phyloP scores from a whole-genome alignment of 2,329 filamentous ascomycete genomes.

The Ophiostoma fasciatum region DNA sequence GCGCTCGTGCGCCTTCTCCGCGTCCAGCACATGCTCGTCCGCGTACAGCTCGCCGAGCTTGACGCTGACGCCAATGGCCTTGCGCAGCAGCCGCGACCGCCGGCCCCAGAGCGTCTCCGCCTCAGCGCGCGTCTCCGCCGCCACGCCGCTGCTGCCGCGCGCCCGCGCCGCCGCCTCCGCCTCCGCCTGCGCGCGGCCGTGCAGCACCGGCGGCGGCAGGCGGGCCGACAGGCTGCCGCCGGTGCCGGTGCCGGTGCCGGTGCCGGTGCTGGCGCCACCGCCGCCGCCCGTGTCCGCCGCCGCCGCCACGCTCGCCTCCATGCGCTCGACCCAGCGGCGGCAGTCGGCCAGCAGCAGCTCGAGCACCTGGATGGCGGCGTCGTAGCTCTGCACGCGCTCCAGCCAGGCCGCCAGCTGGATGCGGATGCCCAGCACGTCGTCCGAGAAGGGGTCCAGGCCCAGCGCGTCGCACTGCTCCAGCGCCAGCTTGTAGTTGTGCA shows the following conservation, averaged over 20 bases:
- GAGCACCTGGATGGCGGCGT: constrained; percentile 59
- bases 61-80: constrained; percentile 59
- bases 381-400: constrained; percentile 58
- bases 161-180: not conserved
- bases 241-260: not conserved
- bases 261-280: not conserved
- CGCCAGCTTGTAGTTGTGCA: constrained; percentile 73
- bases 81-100: constrained; percentile 54
- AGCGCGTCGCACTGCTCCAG: constrained; percentile 57
- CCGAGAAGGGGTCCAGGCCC: constrained; percentile 74
- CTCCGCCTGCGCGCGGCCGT: not conserved
- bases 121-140: constrained; percentile 5
- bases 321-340: constrained; percentile 40
- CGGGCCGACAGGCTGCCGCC: not conserved
- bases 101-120: constrained; percentile 38
- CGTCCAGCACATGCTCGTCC: constrained; percentile 58
- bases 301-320: constrained; percentile 34
- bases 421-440: constrained; percentile 81
- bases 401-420: constrained; percentile 68
- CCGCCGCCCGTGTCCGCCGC: constrained; percentile 14
- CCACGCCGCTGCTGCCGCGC: too few relatives aligned
- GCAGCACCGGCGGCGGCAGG: constrained; percentile 2
- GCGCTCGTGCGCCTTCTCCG: constrained; percentile 57
- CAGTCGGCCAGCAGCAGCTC: constrained; percentile 63
- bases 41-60: constrained; percentile 78